Evolutionary conservation across 345 rosid genomes (phyloP).

Genomic region (Hibiscus trionum): DNA sequence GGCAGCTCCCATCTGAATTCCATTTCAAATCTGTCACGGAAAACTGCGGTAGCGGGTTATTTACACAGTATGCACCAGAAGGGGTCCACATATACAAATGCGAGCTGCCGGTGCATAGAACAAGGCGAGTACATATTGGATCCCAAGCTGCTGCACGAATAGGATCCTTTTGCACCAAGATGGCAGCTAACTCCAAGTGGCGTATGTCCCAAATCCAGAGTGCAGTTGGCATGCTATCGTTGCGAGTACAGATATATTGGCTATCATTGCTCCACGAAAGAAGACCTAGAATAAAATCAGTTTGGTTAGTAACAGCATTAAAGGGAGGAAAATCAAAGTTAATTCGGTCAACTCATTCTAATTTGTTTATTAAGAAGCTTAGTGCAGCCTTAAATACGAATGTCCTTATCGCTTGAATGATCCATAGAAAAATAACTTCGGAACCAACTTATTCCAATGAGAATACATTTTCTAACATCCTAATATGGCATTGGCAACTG

Average conservation of each 20-base stretch:
- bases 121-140: conserved; percentile 72
- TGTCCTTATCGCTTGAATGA: neutral
- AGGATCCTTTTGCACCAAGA: conserved; percentile 87
- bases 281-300: conserved; percentile 45
- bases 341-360: neutral
- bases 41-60: conserved; percentile 67
- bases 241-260: conserved; percentile 75
- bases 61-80: conserved; percentile 82
- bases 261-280: conserved; percentile 94
- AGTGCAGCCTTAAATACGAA: neutral
- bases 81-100: conserved; percentile 95
- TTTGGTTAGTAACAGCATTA: neutral
- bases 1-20: conserved; percentile 88
- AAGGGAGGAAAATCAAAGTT: neutral
- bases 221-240: conserved; percentile 83
- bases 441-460: neutral
- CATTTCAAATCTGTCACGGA: conserved; percentile 72
- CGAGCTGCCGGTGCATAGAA: conserved; percentile 81
- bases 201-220: conserved; percentile 94
- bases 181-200: conserved; percentile 78
- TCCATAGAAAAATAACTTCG: neutral
- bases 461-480: neutral
- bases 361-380: neutral
- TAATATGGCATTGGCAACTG: neutral
- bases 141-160: conserved; percentile 86